Conservation (phyloP, 177 flowering plant genomes). For the Vitis hybrid region DNA sequence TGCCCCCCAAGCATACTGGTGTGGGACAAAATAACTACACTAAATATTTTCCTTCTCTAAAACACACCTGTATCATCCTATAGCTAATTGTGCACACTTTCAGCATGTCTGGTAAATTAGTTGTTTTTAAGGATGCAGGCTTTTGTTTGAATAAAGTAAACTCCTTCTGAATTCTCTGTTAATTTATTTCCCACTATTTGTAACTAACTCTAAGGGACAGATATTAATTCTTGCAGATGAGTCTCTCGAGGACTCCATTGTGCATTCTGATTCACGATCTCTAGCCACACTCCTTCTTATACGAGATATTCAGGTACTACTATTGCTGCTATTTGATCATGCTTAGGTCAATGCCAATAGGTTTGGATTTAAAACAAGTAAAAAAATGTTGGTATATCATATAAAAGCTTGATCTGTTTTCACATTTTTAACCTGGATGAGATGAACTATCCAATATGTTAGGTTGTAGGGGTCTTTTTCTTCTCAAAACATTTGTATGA, state of each 20-base stretch:
- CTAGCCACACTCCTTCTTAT: constrained; percentile 96
- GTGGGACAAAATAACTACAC: background rate
- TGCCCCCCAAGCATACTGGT: background rate
- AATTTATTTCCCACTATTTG: constrained; percentile 6
- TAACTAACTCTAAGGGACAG: constrained; percentile 71
- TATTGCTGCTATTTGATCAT: background rate
- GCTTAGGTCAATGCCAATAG: background rate
- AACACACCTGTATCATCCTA: background rate
- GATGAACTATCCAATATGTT: too few relatives aligned
- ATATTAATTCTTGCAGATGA: constrained; percentile 98
- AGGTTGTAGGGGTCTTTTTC: too few relatives aligned
- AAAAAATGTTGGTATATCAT: too few relatives aligned
- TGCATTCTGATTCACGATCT: constrained; percentile 90
- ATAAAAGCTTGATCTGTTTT: too few relatives aligned
- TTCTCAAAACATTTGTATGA: too few relatives aligned
- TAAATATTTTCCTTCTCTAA: background rate
- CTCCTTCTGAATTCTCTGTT: background rate
- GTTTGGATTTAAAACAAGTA: too few relatives aligned
- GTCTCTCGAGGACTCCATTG: constrained; percentile 86
- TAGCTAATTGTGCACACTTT: too few relatives aligned
- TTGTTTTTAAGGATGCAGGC: too few relatives aligned
- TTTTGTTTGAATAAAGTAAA: background rate
- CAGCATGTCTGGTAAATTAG: too few relatives aligned
- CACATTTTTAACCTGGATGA: too few relatives aligned
- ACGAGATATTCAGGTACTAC: constrained; percentile 83